Evolutionary conservation across 108 stramenopile species (phyloP).

Genomic region (Nitzschia sp.): DNA sequence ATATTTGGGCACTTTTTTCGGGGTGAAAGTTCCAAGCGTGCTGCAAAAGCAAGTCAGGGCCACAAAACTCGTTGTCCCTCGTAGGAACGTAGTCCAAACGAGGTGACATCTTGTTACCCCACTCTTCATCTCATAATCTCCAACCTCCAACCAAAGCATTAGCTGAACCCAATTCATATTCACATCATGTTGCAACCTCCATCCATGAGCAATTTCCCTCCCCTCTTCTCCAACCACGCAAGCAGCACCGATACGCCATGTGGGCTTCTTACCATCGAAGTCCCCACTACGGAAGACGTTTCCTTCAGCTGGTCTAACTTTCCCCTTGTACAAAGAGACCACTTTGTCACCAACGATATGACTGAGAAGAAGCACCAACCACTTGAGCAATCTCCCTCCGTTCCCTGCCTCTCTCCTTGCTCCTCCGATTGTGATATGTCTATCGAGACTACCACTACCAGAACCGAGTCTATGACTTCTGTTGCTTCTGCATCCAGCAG

Average conservation of each 20-base stretch:
- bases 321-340: conserved; percentile 18
- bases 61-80: too few species aligned
- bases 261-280: conserved; percentile 10
- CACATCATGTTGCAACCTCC: conserved; percentile 13
- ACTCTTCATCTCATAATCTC: too few species aligned
- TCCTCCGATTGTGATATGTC: conserved; percentile 15
- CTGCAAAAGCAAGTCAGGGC: too few species aligned
- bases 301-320: conserved; percentile 31
- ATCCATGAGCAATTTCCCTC: conserved; percentile 1
- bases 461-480: neutral
- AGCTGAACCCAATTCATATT: too few species aligned
- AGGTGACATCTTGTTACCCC: too few species aligned
- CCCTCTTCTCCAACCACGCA: neutral
- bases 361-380: neutral
- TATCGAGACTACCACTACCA: neutral
- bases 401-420: neutral
- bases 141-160: too few species aligned
- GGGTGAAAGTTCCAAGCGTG: too few species aligned
- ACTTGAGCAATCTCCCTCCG: neutral
- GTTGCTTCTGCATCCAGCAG: neutral
- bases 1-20: too few species aligned
- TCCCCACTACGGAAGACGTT: neutral
- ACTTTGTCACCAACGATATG: conserved; percentile 3
- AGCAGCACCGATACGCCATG: conserved; percentile 4
- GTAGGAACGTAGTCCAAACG: too few species aligned